These are phyloP conservation scores for Tuber calosporum DNA, from an alignment of 495 filamentous ascomycete species.

Conservation along the genomic window DNA sequence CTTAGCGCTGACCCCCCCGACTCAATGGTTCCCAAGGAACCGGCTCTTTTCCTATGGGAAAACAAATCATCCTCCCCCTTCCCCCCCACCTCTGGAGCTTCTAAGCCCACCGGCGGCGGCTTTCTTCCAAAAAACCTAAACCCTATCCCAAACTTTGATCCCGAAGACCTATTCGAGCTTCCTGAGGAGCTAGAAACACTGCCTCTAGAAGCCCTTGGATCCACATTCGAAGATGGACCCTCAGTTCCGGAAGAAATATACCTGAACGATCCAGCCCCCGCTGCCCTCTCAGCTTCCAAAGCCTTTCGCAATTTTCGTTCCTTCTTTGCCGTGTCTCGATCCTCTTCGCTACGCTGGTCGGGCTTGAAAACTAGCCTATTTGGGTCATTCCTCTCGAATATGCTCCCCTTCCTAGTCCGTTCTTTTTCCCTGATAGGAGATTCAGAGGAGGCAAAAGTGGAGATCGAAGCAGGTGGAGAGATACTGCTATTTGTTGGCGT, in stretches of 20 bases:
- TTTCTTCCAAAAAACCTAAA: slow-evolving; percentile 4
- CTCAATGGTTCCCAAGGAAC: background rate
- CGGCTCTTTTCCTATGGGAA: background rate
- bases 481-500: background rate
- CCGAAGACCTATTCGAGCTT: background rate
- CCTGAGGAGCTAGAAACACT: background rate
- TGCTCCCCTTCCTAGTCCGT: slow-evolving; percentile 29
- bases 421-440: background rate
- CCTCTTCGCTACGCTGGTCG: slow-evolving; percentile 20
- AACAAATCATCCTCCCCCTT: background rate
- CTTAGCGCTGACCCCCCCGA: background rate
- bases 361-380: slow-evolving; percentile 29
- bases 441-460: slow-evolving; percentile 5
- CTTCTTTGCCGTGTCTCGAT: slow-evolving; percentile 13
- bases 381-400: slow-evolving; percentile 36
- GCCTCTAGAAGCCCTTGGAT: background rate
- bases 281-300: slow-evolving; percentile 16
- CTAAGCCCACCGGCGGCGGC: background rate
- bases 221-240: background rate
- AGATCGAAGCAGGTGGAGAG: slow-evolving; percentile 9
- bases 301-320: slow-evolving; percentile 21
- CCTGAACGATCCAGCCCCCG: background rate
- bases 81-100: background rate
- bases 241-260: background rate
- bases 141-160: background rate